Evolutionary conservation across 805 yeast genomes (phyloP), one percentile per base, ranked within the genome.

Genomic region (Tetrapisispora arboricola): DNA sequence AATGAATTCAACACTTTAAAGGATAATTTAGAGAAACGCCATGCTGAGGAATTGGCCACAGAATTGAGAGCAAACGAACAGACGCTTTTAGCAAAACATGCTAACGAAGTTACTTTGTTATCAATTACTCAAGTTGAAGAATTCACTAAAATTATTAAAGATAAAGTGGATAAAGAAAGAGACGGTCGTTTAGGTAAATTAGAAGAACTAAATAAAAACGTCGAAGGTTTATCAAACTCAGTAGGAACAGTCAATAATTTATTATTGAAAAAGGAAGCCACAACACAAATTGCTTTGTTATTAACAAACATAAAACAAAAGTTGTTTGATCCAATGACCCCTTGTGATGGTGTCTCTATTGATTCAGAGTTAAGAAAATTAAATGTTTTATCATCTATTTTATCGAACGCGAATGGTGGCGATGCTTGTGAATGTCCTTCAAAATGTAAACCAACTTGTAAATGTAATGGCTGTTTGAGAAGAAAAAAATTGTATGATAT

Each of bases 161-260:
- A 73, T 41, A 72, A 72, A 44, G 72, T 88, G 40, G 88, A 81
- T 47, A 47, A 59, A 11, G 94, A 83, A 68, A 79, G 97, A 64
- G 70, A 79, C 47, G 85, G 87, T 21, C 79, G 92, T 57, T 73
- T 88, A 52, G 71, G 81, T 36, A 71, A 80, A 52, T 70, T 92
- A 53, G 71, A 72, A 26, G 74, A 76, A 42, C 70, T 92, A 12
- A 67, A 73, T 49, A 46, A 65, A 10, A 71, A 77, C 51, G 66
- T 83, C 39, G 67, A 62, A 20, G 69, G 72, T 27, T 68, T 90
- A 27, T 24, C 49, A 10, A 46, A 49, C 6, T 50, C 57, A 4
- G 50, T 75, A 52, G 61, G 64, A 26, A 51, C 69, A 37, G 68
- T 78, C 15, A 70, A 69, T 16, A 40, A 57, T 10, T 54, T 63